Evolutionary conservation across 2,329 filamentous ascomycete species (phyloP).

Genomic region (Byssothecium circinans): DNA sequence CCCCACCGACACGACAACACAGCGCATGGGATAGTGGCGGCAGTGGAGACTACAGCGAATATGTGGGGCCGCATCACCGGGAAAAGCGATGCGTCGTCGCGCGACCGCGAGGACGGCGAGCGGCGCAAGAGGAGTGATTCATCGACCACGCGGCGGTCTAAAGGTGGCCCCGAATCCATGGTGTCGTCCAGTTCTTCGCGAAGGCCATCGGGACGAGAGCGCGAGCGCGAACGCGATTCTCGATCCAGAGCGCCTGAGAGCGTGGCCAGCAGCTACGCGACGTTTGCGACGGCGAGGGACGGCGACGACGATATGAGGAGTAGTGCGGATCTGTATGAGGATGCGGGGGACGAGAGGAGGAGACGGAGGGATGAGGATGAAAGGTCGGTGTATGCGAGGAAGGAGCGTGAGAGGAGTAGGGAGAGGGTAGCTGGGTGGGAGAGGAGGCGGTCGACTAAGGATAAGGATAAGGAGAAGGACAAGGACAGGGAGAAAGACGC

Average conservation of each 20-base stretch:
- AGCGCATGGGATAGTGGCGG: slow-evolving; percentile 10
- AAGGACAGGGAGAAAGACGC: slow-evolving; percentile 29
- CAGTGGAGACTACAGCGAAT: slow-evolving; percentile 10
- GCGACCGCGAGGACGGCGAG: slow-evolving; percentile 33
- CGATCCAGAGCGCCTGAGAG: slow-evolving; percentile 31
- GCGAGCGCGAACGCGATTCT: slow-evolving; percentile 3
- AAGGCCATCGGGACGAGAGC: slow-evolving; percentile 28
- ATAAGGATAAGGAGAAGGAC: slow-evolving; percentile 24
- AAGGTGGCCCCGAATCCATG: slow-evolving; percentile 34
- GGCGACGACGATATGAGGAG: slow-evolving; percentile 32
- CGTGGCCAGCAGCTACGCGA: slow-evolving; percentile 38
- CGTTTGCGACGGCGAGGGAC: slow-evolving; percentile 42
- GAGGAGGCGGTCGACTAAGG: slow-evolving; percentile 12
- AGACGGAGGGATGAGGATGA: slow-evolving; percentile 29
- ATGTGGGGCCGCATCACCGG: slow-evolving; percentile 46
- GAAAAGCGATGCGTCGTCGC: slow-evolving; percentile 40
- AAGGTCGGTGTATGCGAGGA: slow-evolving; percentile 32
- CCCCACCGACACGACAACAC: slow-evolving; percentile 27
- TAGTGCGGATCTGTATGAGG: slow-evolving; percentile 38
- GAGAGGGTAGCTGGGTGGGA: slow-evolving; percentile 38
- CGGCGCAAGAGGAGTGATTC: slow-evolving; percentile 26
- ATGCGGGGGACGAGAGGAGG: slow-evolving; percentile 28
- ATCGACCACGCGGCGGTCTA: slow-evolving; percentile 32
- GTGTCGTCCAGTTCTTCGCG: slow-evolving; percentile 37
- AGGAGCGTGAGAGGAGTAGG: slow-evolving; percentile 32